Base-by-base conservation (phyloP, 2,329 filamentous ascomycete species). In the Alternaria longipes region DNA sequence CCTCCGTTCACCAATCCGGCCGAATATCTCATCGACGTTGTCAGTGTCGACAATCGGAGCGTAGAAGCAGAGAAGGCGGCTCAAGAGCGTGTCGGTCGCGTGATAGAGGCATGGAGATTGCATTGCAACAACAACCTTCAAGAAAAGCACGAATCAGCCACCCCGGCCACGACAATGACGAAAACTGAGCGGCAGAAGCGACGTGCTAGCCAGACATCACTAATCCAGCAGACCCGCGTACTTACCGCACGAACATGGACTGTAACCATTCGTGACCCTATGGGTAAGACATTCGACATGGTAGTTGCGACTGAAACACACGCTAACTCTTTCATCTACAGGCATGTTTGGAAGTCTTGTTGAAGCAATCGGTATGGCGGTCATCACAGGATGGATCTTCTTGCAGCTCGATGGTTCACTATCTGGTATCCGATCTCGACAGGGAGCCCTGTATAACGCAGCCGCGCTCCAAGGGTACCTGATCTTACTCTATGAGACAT, bases 1-100 rank as follows among this genome's bases (percentile, higher is more conserved):
- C 91, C 90, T 0, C 81, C 87, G 0, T 93, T 92, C 68, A 90
- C 92, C 46, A 94, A 94, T 67, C 91, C 91, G 0, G 91, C 91
- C 2, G 91, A 94, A 66, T 90, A 89, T 71, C 77, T 93, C 51
- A 90, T 94, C 56, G 91, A 94, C 66, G 82, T 91, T 32, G 89
- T 91, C 1, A 91, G 91, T 6, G 82, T 93, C 11, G 91, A 94
- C 70, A 92, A 89, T 68, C 85, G 91, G 5, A 89, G 87, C 0
- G 83, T 86, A 0, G 89, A 91, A 66, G 80, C 89, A 4, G 91
- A 94, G 71, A 78, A 80, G 14, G 82, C 84, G 36, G 90, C 87
- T 0, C 82, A 82, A 14, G 79, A 81, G 1, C 84, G 90, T 8
- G 89, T 93, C 0, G 80, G 87, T n/a, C 74, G 77, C 8, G 80